These are phyloP conservation scores for Cladosporium sp. DNA, from an alignment of 2,329 filamentous ascomycete species.

Conservation along the genomic window DNA sequence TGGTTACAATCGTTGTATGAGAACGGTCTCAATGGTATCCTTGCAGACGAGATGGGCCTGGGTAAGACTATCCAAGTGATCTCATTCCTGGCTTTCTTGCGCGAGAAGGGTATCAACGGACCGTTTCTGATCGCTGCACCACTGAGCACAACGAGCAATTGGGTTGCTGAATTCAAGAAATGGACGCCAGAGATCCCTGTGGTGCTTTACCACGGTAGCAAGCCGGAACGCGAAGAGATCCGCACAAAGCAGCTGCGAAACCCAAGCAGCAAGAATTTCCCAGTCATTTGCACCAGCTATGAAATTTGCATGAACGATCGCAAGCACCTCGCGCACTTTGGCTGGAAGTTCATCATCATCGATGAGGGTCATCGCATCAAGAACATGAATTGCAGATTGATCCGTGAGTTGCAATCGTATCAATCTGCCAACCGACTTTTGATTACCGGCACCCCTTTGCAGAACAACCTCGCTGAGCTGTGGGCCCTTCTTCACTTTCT, in stretches of 20 bases:
- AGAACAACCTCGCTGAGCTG: constrained; percentile 91
- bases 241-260: constrained; percentile 66
- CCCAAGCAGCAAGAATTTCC: constrained; percentile 69
- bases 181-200: constrained; percentile 90
- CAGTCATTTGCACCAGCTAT: constrained; percentile 90
- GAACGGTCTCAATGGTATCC: constrained; percentile 85
- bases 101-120: constrained; percentile 82
- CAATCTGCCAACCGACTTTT: constrained; percentile 85
- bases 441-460: constrained; percentile 90
- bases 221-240: constrained; percentile 71
- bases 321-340: constrained; percentile 73
- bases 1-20: constrained; percentile 84
- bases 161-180: constrained; percentile 87
- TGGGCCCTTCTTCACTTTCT: constrained; percentile 96
- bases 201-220: constrained; percentile 83
- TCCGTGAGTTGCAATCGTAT: constrained; percentile 83
- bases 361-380: constrained; percentile 97
- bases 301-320: constrained; percentile 94
- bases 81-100: constrained; percentile 76
- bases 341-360: constrained; percentile 98
- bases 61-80: constrained; percentile 93
- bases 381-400: constrained; percentile 89
- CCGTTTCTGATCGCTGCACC: constrained; percentile 90
- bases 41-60: constrained; percentile 92
- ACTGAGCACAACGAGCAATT: constrained; percentile 87